A percentile compares a stretch with the other conserved stretches of the same genome.
Conservation (phyloP, 2,329 filamentous ascomycete species). For the Diaporthe nobilis region DNA sequence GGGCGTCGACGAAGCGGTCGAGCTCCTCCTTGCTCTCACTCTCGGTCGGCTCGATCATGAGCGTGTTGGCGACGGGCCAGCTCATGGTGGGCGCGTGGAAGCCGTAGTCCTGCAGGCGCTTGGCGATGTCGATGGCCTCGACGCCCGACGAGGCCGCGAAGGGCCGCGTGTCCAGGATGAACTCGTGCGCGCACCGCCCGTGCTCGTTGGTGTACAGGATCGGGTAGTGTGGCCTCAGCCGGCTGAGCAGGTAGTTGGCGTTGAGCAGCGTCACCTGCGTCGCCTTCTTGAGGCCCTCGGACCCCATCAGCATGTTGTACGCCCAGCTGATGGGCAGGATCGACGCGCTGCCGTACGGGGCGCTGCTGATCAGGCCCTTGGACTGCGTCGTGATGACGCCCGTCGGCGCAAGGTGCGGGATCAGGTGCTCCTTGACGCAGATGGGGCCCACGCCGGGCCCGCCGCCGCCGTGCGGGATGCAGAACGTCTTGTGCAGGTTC, state of each 20-base stretch:
- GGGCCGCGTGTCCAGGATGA: slow-evolving; percentile 89
- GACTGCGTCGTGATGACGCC: slow-evolving; percentile 49
- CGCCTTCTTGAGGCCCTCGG: slow-evolving; percentile 85
- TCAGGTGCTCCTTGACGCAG: slow-evolving; percentile 87
- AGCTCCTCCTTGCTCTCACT: slow-evolving; percentile 93
- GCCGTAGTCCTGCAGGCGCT: slow-evolving; percentile 96
- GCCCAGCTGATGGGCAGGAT: slow-evolving; percentile 96
- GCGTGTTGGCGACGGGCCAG: slow-evolving; percentile 93
- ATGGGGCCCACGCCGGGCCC: slow-evolving; percentile 95
- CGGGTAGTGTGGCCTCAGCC: slow-evolving; percentile 86
- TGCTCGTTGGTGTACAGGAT: slow-evolving; percentile 95
- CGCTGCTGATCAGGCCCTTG: slow-evolving; percentile 81
- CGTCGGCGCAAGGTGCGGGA: slow-evolving; percentile 78
- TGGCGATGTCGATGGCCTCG: slow-evolving; percentile 95
- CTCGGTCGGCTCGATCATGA: slow-evolving; percentile 99
- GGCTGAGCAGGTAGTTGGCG: slow-evolving; percentile 95
- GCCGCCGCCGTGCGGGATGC: slow-evolving; percentile 95
- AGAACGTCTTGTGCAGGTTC: slow-evolving; percentile 99
- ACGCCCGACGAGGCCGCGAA: slow-evolving; percentile 88
- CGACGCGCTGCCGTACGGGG: slow-evolving; percentile 88
- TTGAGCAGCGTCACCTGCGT: slow-evolving; percentile 95
- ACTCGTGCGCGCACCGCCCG: slow-evolving; percentile 94
- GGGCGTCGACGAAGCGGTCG: slow-evolving; percentile 91
- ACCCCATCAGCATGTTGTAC: slow-evolving; percentile 95
- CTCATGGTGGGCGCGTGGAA: slow-evolving; percentile 99